A percentile compares a stretch with the other conserved stretches of the same genome.
These are phyloP conservation scores for Thraustotheca clavata DNA, from an alignment of 352 stramenopile species.

Conservation along the genomic window DNA sequence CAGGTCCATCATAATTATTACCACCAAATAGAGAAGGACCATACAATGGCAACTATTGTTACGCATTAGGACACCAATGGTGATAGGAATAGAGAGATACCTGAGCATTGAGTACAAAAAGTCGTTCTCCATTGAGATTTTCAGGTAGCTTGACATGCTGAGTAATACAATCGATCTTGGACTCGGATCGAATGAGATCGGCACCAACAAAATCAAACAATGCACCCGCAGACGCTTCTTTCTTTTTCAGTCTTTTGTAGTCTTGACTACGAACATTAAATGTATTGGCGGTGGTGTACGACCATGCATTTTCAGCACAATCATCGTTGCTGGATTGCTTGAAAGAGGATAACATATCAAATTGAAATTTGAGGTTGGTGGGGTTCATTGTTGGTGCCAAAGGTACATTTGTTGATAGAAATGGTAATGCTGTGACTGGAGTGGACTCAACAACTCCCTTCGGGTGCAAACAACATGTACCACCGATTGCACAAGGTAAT, in stretches of 20 bases:
- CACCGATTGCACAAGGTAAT: not conserved
- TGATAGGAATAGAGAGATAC: conserved; percentile 24
- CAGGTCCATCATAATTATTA: conserved; percentile 47
- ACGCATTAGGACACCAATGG: not conserved
- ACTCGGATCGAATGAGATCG: conserved; percentile 56
- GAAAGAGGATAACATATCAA: conserved; percentile 17
- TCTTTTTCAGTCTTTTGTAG: conserved; percentile 77
- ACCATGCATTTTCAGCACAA: conserved; percentile 15
- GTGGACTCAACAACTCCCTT: not conserved
- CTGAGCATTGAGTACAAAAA: conserved; percentile 81
- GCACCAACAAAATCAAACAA: conserved; percentile 75
- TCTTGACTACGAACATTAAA: conserved; percentile 64
- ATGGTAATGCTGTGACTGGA: not conserved
- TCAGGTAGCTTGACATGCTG: conserved; percentile 57
- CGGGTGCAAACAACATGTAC: conserved; percentile 14
- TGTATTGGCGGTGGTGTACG: conserved; percentile 33
- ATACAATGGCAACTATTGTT: conserved; percentile 54
- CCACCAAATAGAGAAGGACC: conserved; percentile 67
- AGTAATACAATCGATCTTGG: conserved; percentile 67
- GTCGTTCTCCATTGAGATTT: conserved; percentile 39
- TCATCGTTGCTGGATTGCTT: conserved; percentile 13
- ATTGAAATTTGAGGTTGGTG: not conserved
- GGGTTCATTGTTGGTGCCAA: not conserved
- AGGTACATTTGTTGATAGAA: not conserved
- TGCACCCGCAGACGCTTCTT: conserved; percentile 52